Evolutionary conservation across 352 stramenopile species (phyloP), one percentile per base, ranked within the genome.

Genomic region (Globisporangium polare): DNA sequence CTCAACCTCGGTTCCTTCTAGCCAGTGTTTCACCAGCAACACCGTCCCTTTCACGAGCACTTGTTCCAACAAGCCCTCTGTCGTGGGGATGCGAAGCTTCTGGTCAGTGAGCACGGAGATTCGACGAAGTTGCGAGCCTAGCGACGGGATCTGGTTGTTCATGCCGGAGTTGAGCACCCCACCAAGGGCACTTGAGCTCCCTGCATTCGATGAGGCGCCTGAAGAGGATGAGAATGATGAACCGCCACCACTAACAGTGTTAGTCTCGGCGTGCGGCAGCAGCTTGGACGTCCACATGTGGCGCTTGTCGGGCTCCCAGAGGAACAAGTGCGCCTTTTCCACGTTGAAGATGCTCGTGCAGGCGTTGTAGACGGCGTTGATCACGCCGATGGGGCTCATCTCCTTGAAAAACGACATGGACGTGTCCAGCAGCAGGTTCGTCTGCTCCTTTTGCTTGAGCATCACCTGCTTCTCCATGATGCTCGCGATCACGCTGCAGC

Each of bases 381-480:
- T 89, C 51, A 92, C 71, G 5, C 83, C 83, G 18, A 92, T 64
- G 29, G 80, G 78, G 47, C 78, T 89, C 78, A 90, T 88, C 64
- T 92, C 83, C 62, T 89, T 89, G 66, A 90, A 90, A 55, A 92
- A 89, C 12, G 75, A 77, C 73, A 90, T 84, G 18, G 80, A 89
- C 17, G 78, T 87, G 50, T 92, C 83, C 12, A 92, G 58, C 6
- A 92, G 53, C 47, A 77, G 58, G 4, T 63, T 73, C 20, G 82
- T 89, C 61, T 92, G 76, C 39, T 88, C 80, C 56, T 89, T 80
- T 24, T 88, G 75, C 24, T 75, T 75, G 29, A 86, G 57, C 68
- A 88, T 82, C 2, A 63, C 66, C 18, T 88, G 80, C 52, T 89
- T 89, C 29, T 89, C 83, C 6, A 92, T 49, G 45, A 90, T 89